A percentile compares a stretch with the other conserved stretches of the same genome.
These are phyloP conservation scores for Salix dunnii DNA, from an alignment of 345 rosid species.

Conservation along the genomic window DNA sequence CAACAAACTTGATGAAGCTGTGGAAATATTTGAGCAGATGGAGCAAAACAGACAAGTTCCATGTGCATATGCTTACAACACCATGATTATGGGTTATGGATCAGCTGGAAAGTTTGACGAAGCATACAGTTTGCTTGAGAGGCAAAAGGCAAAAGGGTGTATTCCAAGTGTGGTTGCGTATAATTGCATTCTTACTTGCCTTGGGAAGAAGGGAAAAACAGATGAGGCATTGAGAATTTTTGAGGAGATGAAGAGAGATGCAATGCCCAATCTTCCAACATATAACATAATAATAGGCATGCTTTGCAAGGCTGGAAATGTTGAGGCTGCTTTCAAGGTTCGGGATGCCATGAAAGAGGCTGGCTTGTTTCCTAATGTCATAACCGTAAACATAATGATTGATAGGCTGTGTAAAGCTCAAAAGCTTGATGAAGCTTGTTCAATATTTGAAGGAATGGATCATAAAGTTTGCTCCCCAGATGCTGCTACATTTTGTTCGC, in stretches of 20 bases:
- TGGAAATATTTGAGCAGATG: constrained; percentile 77
- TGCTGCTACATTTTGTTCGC: constrained; percentile 78
- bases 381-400: constrained; percentile 86
- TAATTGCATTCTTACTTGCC: constrained; percentile 85
- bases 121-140: constrained; percentile 72
- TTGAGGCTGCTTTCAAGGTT: constrained; percentile 63
- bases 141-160: constrained; percentile 82
- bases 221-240: constrained; percentile 66
- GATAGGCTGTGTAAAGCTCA: constrained; percentile 88
- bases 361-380: constrained; percentile 78
- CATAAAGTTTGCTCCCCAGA: constrained; percentile 69
- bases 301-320: constrained; percentile 69
- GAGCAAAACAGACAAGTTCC: constrained; percentile 65
- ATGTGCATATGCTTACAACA: constrained; percentile 86
- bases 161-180: constrained; percentile 87
- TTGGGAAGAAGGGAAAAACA: constrained; percentile 61
- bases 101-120: constrained; percentile 78
- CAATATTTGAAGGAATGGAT: constrained; percentile 73
- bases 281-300: constrained; percentile 79
- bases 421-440: constrained; percentile 78
- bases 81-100: constrained; percentile 97
- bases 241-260: constrained; percentile 87
- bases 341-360: constrained; percentile 78
- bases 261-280: constrained; percentile 66
- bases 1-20: constrained; percentile 72